Percentiles rank a stretch among this genome's conserved stretches.
Evolutionary conservation across 352 stramenopile genomes (phyloP).

Genomic region (Globisporangium ultimum): DNA sequence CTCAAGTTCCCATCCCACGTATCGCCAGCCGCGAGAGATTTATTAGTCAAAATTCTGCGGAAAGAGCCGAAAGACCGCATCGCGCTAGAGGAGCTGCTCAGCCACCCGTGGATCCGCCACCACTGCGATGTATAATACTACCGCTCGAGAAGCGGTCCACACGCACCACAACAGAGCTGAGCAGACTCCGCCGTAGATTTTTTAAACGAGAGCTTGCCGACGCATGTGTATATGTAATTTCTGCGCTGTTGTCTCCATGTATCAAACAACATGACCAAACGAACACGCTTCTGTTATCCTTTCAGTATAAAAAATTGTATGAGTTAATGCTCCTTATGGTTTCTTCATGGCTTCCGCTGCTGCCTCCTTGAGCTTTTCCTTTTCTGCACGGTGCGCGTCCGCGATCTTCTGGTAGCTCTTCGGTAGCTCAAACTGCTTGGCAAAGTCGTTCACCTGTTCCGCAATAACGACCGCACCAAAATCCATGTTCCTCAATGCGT

Average conservation of each 20-base stretch:
- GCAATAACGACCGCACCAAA: not conserved
- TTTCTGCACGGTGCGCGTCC: slow-evolving; percentile 38
- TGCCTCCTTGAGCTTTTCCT: slow-evolving; percentile 25
- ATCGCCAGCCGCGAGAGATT: slow-evolving; percentile 89
- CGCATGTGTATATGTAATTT: not conserved
- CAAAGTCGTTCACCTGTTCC: slow-evolving; percentile 53
- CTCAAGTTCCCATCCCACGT: slow-evolving; percentile 94
- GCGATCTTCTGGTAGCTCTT: slow-evolving; percentile 69
- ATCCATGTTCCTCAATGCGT: too few relatives aligned
- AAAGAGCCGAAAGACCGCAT: slow-evolving; percentile 96
- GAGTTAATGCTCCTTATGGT: too few relatives aligned
- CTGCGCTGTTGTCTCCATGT: slow-evolving; percentile 4
- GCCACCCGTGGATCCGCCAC: slow-evolving; percentile 94
- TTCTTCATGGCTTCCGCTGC: slow-evolving; percentile 7
- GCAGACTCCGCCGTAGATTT: too few relatives aligned
- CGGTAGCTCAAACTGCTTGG: slow-evolving; percentile 73
- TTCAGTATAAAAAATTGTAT: too few relatives aligned
- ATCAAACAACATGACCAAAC: too few relatives aligned
- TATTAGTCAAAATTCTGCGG: slow-evolving; percentile 92
- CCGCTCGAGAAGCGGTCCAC: too few relatives aligned
- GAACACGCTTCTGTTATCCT: too few relatives aligned
- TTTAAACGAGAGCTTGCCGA: too few relatives aligned
- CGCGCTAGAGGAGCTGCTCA: slow-evolving; percentile 87
- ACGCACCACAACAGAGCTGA: too few relatives aligned
- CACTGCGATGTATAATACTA: slow-evolving; percentile 33